Conservation (phyloP, 2,329 filamentous ascomycete species). For the Lasiodiplodia sp. region DNA sequence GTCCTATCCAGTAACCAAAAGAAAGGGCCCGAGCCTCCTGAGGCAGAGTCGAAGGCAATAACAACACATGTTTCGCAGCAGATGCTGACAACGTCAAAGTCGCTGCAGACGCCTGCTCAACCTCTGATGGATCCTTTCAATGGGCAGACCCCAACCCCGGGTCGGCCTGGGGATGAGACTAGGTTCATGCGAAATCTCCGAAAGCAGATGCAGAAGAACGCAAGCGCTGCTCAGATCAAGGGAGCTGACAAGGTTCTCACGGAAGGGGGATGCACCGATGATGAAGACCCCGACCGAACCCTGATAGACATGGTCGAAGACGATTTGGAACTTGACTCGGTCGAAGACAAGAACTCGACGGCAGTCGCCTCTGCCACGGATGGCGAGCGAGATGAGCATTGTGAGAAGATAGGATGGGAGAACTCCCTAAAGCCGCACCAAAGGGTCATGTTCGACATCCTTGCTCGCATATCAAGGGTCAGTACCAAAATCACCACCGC, state of each 20-base stretch:
- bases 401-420: slow-evolving; percentile 49
- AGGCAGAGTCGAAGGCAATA: slow-evolving; percentile 48
- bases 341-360: neutral
- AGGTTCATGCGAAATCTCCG: slow-evolving; percentile 23
- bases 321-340: slow-evolving; percentile 4
- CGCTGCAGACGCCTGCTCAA: slow-evolving; percentile 3
- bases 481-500: slow-evolving; percentile 5
- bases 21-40: slow-evolving; percentile 51
- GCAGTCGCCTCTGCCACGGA: neutral
- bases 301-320: slow-evolving; percentile 36
- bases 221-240: neutral
- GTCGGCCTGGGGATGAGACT: slow-evolving; percentile 9
- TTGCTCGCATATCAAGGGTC: slow-evolving; percentile 46
- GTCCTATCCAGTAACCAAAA: slow-evolving; percentile 52
- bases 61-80: slow-evolving; percentile 45
- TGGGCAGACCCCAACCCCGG: neutral
- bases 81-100: neutral
- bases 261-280: neutral
- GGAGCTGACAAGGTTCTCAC: neutral
- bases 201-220: slow-evolving; percentile 25
- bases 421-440: slow-evolving; percentile 49
- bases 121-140: slow-evolving; percentile 18
- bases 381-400: slow-evolving; percentile 29
- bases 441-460: slow-evolving; percentile 45
- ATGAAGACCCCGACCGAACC: slow-evolving; percentile 35